Evolutionary conservation across 108 stramenopile genomes (phyloP).

Genomic region (Parietichytrium sp.): DNA sequence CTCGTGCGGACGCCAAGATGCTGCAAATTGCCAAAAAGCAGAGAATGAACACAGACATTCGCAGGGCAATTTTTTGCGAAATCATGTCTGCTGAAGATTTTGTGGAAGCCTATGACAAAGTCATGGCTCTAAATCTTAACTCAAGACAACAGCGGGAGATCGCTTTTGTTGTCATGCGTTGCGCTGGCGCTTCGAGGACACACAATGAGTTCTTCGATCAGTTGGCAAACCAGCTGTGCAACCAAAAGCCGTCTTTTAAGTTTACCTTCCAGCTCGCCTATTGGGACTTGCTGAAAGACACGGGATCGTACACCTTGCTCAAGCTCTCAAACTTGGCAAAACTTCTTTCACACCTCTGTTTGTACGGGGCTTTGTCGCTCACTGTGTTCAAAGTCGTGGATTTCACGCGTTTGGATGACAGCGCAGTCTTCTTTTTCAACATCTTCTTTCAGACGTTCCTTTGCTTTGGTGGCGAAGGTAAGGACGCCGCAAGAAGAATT

Average conservation of each 20-base stretch:
- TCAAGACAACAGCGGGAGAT: conserved; percentile 22
- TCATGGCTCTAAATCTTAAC: not conserved
- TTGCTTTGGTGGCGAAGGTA: not conserved
- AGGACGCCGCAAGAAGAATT: not conserved
- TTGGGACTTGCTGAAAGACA: conserved; percentile 15
- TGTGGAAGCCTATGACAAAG: not conserved
- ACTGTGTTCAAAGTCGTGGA: not conserved
- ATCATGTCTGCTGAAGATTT: conserved; percentile 34
- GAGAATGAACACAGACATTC: conserved; percentile 25
- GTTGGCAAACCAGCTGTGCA: not conserved
- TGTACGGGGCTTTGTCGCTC: not conserved
- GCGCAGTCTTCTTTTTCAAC: conserved; percentile 15
- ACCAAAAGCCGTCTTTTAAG: conserved; percentile 34
- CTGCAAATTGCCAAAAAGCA: not conserved
- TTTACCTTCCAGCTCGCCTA: conserved; percentile 20
- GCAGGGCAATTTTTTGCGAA: conserved; percentile 27
- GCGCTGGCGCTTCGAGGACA: not conserved
- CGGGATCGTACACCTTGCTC: not conserved
- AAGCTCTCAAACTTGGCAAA: conserved; percentile 2
- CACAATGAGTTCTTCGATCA: not conserved
- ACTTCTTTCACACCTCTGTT: not conserved
- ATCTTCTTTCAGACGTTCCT: not conserved
- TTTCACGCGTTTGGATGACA: not conserved
- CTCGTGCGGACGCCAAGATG: not conserved
- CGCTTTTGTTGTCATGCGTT: not conserved